Evolutionary conservation across 2,329 filamentous ascomycete genomes (phyloP), one percentile per base, ranked within the genome.

Genomic region (Botryotinia globosa): DNA sequence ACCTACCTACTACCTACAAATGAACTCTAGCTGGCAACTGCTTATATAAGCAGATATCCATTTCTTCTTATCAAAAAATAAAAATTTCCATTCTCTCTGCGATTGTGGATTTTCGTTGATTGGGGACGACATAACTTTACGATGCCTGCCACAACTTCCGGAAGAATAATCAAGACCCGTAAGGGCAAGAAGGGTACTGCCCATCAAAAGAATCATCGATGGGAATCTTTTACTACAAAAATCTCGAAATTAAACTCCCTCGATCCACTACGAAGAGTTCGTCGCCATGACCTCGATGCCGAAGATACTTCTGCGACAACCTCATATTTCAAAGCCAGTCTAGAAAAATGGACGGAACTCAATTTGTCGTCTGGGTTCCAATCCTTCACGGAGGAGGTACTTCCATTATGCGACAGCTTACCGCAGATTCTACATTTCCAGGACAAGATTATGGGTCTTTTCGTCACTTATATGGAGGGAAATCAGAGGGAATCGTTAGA

Each of bases 341-440:
- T 98, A 75, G 90, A 94, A 75, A 93, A 92, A 87, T 99, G 96
- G 96, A 85, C 88, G 71, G 96, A 98, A 78, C 88, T 97, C 82
- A 98, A 98, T 83, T 86, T 98, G 75, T 94, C 95, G 25, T 90
- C 92, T 75, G 88, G 86, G 51, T 99, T 97, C 80, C 89, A 89
- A 66, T 85, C 86, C 59, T 98, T 99, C 83, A 88, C 90, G 77
- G 89, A 90, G 75, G 89, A 93, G 80, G 90, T 93, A 64, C 86
- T 88, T 77, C 90, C 92, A 71, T 86, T 97, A 71, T 95, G 90
- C 85, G 94, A 98, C 82, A 98, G 91, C 80, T 87, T 99, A 61
- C 91, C 94, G 34, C 94, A 98, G 82, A 92, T 99, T 76, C 85
- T 99, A 74, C 92, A 98, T 84, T 92, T 97, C 82, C 91, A 97